Evolutionary conservation across 352 stramenopile genomes (phyloP), one percentile per base, ranked within the genome.

Genomic region (Vaucheria bursata): DNA sequence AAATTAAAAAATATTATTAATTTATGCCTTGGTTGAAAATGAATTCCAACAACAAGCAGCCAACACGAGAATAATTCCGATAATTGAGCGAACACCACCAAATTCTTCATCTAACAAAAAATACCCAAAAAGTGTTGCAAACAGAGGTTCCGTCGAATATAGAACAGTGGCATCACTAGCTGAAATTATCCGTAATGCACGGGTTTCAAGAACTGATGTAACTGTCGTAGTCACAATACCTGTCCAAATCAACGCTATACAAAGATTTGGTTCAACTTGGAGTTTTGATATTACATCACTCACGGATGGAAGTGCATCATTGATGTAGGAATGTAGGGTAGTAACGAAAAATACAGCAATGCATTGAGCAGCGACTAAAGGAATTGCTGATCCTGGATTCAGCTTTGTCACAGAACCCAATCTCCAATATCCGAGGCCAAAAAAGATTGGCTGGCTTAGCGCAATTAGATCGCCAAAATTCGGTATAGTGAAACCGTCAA

Each of bases 131-230:
- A 86, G 53, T 31, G 85, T 84, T 5, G 86, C 88, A 85, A 85
- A 91, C 31, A 92, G 73, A 1, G 88, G 88, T 73, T 92, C 87
- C 29, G 87, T 90, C 7, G 87, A 86, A 34, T 91, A 79, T 68
- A 92, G 86, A 0, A 92, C 86, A 34, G 83, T 87, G 29, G 88
- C 86, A 77, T 92, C 87, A 1, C 73, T 65, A 1, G 80, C 81
- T 18, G 83, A 84, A 6, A 92, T 71, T 31, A 80, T 80, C 33
- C 85, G 81, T 6, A 92, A 73, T 8, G 87, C 85, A 1, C 85
- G 80, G 29, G 85, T 89, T 87, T 92, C 88, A 5, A 88, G 73
- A 33, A 87, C 84, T 35, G 85, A 80, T 64, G 87, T 91, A 0
- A 87, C 33, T 18, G 84, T 79, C 0, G 88, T 92, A 1, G 87